Conservation (phyloP, 176 grass and related monocot genomes). For the Zea luxurians region DNA sequence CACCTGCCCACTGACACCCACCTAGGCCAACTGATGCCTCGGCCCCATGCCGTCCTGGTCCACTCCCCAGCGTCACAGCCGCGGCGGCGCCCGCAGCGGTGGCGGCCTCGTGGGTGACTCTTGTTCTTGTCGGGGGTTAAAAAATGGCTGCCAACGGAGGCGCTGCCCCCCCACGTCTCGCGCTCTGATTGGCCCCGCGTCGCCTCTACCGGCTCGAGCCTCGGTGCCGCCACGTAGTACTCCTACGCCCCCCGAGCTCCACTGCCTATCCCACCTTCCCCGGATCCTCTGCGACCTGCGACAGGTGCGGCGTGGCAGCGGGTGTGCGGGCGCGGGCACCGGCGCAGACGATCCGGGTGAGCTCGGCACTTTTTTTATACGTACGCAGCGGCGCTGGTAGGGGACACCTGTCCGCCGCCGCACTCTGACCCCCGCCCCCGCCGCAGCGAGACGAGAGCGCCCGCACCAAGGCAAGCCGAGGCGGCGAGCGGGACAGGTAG, state of each 20-base stretch:
- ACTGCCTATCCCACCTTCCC: too few species aligned
- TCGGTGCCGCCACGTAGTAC: conserved; percentile 26
- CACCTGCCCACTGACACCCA: too few species aligned
- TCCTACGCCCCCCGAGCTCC: background rate
- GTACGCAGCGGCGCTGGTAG: background rate
- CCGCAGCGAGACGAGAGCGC: background rate
- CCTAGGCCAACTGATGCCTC: background rate
- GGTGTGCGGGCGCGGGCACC: background rate
- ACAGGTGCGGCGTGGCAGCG: background rate
- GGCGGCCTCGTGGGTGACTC: background rate
- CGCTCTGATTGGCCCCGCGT: background rate
- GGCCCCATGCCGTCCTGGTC: background rate
- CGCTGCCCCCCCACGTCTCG: conserved; percentile 23
- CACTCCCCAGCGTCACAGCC: background rate
- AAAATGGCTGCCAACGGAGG: background rate
- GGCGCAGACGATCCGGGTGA: conserved; percentile 16
- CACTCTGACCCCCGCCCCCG: background rate
- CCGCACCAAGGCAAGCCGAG: background rate
- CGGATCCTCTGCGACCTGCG: conserved; percentile 35
- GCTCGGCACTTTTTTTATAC: background rate
- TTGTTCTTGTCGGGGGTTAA: background rate
- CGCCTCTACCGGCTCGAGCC: background rate
- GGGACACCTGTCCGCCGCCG: conserved; percentile 43
- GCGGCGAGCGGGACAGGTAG: conserved; percentile 5
- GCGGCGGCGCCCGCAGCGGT: background rate